These are phyloP conservation scores for Yamadazyma dushanensis DNA, from an alignment of 1,139 yeast genomes.

Conservation along the genomic window DNA sequence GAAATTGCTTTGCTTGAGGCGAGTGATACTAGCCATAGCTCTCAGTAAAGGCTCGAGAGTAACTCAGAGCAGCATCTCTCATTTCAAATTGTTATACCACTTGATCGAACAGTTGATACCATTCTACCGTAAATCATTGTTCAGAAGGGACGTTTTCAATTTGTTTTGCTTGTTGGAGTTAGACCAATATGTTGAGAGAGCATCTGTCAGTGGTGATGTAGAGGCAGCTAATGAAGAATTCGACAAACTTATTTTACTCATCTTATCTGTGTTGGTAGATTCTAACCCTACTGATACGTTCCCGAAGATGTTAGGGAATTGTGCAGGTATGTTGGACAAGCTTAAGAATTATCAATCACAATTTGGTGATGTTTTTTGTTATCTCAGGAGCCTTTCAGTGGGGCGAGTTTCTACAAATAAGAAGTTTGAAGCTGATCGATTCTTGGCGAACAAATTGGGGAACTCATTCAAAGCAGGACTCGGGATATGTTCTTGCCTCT, in stretches of 20 bases:
- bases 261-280: not conserved
- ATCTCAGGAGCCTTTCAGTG: not conserved
- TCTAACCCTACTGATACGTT: not conserved
- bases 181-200: not conserved
- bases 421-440: not conserved
- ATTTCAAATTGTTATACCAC: conserved; percentile 11
- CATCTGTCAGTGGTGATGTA: no score
- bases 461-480: conserved; percentile 1
- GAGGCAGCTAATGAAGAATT: not conserved
- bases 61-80: conserved; percentile 8
- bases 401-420: no score
- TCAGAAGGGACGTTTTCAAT: conserved; percentile 1
- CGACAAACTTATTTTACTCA: not conserved
- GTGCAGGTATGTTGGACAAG: conserved; percentile 1
- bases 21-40: conserved; percentile 37
- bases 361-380: not conserved
- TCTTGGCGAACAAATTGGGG: not conserved
- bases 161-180: conserved; percentile 1
- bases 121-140: not conserved
- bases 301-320: not conserved
- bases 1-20: conserved; percentile 29
- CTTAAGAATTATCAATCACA: not conserved
- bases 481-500: conserved; percentile 6
- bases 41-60: conserved; percentile 19
- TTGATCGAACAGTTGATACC: not conserved